Conservation (phyloP, 176 grass and related monocot species). For the Carex cristatella region DNA sequence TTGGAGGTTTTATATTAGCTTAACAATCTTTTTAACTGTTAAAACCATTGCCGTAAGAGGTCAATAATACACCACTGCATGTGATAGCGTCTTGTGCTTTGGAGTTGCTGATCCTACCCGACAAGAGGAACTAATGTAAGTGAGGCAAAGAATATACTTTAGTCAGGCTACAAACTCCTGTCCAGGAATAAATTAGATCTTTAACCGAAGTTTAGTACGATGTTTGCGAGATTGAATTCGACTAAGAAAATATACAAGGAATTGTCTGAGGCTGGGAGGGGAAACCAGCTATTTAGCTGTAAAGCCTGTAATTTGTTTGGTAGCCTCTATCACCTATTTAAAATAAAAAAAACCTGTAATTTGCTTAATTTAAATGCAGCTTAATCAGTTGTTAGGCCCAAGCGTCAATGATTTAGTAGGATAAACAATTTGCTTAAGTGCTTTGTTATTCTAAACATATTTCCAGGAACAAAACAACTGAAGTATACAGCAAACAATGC, state of each 20-base stretch:
- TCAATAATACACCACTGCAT: background rate
- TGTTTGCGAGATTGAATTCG: background rate
- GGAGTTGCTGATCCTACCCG: background rate
- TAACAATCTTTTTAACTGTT: background rate
- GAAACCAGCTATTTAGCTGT: background rate
- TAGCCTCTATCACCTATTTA: too few relatives aligned
- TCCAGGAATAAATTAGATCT: background rate
- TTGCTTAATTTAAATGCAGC: background rate
- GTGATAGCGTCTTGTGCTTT: background rate
- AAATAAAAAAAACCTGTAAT: background rate
- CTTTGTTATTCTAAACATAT: background rate
- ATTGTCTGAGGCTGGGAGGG: background rate
- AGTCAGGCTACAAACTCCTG: background rate
- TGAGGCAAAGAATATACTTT: slow-evolving; percentile 22
- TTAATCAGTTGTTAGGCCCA: background rate
- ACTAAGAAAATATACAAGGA: background rate
- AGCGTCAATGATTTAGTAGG: background rate
- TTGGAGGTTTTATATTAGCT: slow-evolving; percentile 23
- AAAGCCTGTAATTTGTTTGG: background rate
- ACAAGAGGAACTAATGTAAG: slow-evolving; percentile 18
- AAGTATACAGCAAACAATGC: background rate
- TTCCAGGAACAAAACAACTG: background rate
- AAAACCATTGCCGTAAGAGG: background rate
- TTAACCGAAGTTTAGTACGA: background rate
- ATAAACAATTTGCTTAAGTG: background rate